A percentile compares a stretch with the other conserved stretches of the same genome.
Conservation (phyloP, 371 early-diverging fungal genomes). For the Mucor lusitanicus region DNA sequence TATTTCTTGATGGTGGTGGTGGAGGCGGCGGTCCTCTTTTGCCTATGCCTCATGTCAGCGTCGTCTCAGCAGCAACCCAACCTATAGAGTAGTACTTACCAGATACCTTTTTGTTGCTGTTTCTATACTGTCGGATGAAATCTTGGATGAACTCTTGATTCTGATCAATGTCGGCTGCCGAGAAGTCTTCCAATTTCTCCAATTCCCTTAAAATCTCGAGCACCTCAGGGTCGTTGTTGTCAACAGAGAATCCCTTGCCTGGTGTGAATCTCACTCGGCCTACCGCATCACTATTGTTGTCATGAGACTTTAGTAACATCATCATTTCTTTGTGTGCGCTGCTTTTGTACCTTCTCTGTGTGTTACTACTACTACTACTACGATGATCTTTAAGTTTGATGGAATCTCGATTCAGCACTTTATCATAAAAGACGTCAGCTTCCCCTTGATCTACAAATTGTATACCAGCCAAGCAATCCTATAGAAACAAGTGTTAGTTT, state of each 20-base stretch:
- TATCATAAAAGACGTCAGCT: conserved; percentile 71
- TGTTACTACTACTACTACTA: conserved; percentile 11
- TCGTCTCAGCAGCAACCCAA: too few species aligned
- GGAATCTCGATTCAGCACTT: conserved; percentile 57
- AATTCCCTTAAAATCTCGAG: conserved; percentile 71
- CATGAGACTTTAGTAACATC: too few species aligned
- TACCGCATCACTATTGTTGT: conserved; percentile 59
- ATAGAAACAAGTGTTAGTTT: background rate
- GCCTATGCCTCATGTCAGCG: background rate
- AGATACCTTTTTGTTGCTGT: background rate
- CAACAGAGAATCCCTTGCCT: conserved; percentile 75
- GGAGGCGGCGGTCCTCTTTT: conserved; percentile 19
- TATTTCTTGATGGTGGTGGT: conserved; percentile 16
- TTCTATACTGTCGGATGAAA: conserved; percentile 27
- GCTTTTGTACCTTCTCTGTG: conserved; percentile 29
- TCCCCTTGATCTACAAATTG: conserved; percentile 83
- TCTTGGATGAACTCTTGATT: conserved; percentile 49
- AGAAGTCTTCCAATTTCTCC: conserved; percentile 59
- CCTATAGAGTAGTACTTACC: background rate
- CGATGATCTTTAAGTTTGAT: conserved; percentile 35
- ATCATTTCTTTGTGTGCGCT: too few species aligned
- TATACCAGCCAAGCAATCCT: conserved; percentile 76
- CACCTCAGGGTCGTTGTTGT: conserved; percentile 78
- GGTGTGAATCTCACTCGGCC: conserved; percentile 77
- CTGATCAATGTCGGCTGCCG: conserved; percentile 63